A percentile compares a stretch with the other conserved stretches of the same genome.
Conservation (phyloP, 495 filamentous ascomycete species). For the Aspergillus nidulans region DNA sequence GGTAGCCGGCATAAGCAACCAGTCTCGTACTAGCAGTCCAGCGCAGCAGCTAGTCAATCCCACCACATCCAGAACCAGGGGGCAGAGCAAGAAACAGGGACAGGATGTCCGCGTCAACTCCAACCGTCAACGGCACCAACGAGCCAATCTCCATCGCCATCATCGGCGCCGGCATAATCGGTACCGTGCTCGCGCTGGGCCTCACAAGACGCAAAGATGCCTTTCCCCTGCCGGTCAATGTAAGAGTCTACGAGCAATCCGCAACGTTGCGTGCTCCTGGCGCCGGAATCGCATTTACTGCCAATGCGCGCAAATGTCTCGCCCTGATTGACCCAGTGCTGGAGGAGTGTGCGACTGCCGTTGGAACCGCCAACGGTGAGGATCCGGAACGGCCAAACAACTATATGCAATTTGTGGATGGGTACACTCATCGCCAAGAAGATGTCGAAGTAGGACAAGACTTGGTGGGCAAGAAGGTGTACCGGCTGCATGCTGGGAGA, state of each 20-base stretch:
- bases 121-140: not conserved
- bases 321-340: conserved; percentile 17
- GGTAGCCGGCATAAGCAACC: not conserved
- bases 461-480: conserved; percentile 8
- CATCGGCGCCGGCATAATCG: conserved; percentile 43
- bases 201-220: conserved; percentile 27
- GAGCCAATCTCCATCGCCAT: conserved; percentile 30
- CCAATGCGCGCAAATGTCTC: conserved; percentile 29
- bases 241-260: conserved; percentile 42
- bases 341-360: conserved; percentile 14
- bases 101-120: not conserved
- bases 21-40: too few species aligned
- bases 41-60: too few species aligned
- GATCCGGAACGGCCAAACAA: conserved; percentile 15
- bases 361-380: conserved; percentile 20
- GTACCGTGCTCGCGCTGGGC: conserved; percentile 34
- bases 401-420: conserved; percentile 32
- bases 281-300: conserved; percentile 43
- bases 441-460: conserved; percentile 16
- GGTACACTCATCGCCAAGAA: conserved; percentile 21
- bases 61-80: not conserved
- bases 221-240: conserved; percentile 12
- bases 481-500: conserved; percentile 13
- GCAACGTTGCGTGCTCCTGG: conserved; percentile 34
- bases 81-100: too few species aligned